Evolutionary conservation across 345 rosid species (phyloP), one percentile per base, ranked within the genome.

Genomic region (Erysimum cheiranthoides): DNA sequence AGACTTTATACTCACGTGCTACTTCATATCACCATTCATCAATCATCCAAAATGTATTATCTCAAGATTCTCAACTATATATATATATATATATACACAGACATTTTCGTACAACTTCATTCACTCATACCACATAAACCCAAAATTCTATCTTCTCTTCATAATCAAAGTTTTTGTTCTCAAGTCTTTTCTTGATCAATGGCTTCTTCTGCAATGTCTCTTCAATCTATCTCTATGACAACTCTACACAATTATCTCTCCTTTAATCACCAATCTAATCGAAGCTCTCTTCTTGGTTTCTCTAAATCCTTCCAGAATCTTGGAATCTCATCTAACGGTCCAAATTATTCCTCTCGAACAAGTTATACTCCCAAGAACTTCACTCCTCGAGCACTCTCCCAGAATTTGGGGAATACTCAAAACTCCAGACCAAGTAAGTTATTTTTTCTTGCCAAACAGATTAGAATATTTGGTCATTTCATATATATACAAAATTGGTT

Each of bases 311-410:
- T 40, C 6, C 50, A 65, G 16, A 66, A 38, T 49, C 61, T 65
- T 59, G 76, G 68, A 18, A 50, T 78, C 40, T 66, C 81, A 65
- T 65, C 81, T 8, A 71, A 58, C 34, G 63, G 68, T 78, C 73
- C 32, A 64, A 28, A 7, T 38, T 47, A 56, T 71, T 54, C 80
- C 66, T 56, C 66, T 11, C 27, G n/a, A 46, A 35, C 67, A 46
- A 36, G 66, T 28, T 13, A 43, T 49, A 76, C 76, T 56, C 38
- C 53, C 60, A 76, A 61, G 21, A 69, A 76, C 14, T 31, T 45
- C n/a, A 38, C 54, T 30, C 10, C 51, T 8, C 47, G 14, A 39
- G 77, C 81, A 30, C 35, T 77, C 54, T 53, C 70, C 40, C 50
- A 54, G 14, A 70, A 70, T 34, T 42, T 43, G 25, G 50, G 8